These are phyloP conservation scores for Cytauxzoon felis DNA, from an alignment of 169 alveolate species.

Conservation along the genomic window DNA sequence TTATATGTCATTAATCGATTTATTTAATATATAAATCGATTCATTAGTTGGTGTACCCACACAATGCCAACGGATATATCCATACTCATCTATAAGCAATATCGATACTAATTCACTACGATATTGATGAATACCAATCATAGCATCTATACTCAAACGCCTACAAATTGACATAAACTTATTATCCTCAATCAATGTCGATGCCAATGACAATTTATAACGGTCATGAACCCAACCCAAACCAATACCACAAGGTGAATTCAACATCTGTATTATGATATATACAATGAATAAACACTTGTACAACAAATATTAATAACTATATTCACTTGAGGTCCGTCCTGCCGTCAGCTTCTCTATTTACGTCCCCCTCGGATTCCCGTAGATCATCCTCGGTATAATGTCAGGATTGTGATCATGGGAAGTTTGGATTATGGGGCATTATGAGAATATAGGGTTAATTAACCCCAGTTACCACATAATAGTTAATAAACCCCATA, in stretches of 20 bases:
- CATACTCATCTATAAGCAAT: constrained; percentile 38
- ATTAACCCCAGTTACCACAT: too few species aligned
- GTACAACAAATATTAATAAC: too few species aligned
- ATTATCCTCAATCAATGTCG: constrained; percentile 26
- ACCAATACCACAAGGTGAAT: constrained; percentile 16
- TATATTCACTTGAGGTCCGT: too few species aligned
- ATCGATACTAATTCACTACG: constrained; percentile 28
- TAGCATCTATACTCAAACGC: constrained; percentile 17
- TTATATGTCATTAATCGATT: constrained; percentile 7
- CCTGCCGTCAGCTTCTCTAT: too few species aligned
- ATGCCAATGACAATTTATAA: constrained; percentile 28
- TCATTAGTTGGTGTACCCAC: constrained; percentile 49
- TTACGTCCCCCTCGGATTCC: too few species aligned
- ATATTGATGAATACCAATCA: constrained; percentile 33
- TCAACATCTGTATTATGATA: constrained; percentile 1
- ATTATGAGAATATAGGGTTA: too few species aligned
- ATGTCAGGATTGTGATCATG: too few species aligned
- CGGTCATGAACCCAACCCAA: constrained; percentile 33
- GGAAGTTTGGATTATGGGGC: too few species aligned
- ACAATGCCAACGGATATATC: constrained; percentile 63
- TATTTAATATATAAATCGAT: constrained; percentile 26
- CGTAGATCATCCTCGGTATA: too few species aligned
- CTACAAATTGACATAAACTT: constrained; percentile 23
- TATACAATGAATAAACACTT: too few species aligned
- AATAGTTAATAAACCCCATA: too few species aligned